Conservation (phyloP, 108 stramenopile genomes). For the Cafeteria roenbergensis region DNA sequence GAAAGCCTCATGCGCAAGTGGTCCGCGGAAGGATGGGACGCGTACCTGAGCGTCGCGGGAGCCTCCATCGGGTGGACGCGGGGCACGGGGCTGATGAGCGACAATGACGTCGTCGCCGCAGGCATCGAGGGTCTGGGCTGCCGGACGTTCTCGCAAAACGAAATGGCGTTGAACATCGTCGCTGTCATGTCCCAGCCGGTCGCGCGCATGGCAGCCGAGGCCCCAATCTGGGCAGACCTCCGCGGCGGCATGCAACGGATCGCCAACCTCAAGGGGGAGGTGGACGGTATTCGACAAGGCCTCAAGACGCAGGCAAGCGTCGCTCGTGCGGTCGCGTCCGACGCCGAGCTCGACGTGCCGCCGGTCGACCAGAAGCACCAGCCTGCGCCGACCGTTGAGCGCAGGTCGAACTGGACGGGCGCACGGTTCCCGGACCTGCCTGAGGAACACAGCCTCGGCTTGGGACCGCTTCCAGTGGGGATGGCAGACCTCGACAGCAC, state of each 20-base stretch:
- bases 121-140: conserved; percentile 11
- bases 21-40: conserved; percentile 13
- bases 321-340: background rate
- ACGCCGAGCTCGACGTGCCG: background rate
- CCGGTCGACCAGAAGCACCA: background rate
- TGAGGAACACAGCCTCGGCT: background rate
- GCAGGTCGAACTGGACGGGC: background rate
- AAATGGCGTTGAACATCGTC: conserved; percentile 16
- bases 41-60: conserved; percentile 17
- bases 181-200: conserved; percentile 19
- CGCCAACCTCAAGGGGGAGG: conserved; percentile 12
- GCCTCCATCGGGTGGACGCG: conserved; percentile 22
- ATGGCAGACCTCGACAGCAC: conserved; percentile 8
- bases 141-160: conserved; percentile 12
- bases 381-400: conserved; percentile 3
- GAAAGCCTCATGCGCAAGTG: conserved; percentile 22
- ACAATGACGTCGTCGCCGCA: conserved; percentile 17
- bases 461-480: background rate
- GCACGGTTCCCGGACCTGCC: background rate
- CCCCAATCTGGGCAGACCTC: conserved; percentile 15
- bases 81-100: conserved; percentile 15
- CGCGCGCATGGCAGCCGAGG: conserved; percentile 11
- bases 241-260: conserved; percentile 4
- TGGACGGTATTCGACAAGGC: background rate
- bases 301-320: conserved; percentile 8